A percentile compares a stretch with the other conserved stretches of the same genome.
phyloP scores from a whole-genome alignment of 1,284 basidiomycete genomes.

The Melampsora abietis-canadensis region DNA sequence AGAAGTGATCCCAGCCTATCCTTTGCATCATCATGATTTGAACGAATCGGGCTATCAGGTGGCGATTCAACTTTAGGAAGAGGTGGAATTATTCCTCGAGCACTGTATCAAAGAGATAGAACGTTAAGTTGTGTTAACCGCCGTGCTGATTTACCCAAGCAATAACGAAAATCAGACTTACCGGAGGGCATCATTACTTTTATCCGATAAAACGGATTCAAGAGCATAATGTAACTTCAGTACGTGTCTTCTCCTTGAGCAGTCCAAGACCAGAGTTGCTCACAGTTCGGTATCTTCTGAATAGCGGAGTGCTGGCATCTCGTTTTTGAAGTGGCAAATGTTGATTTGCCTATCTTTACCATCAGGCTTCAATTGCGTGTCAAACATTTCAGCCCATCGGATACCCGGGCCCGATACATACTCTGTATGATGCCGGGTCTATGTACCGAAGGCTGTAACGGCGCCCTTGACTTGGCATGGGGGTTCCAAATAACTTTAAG shows the following conservation, averaged over 20 bases:
- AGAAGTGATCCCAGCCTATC: background rate
- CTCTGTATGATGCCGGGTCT: too few species aligned
- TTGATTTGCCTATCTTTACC: too few species aligned
- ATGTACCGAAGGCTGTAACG: too few species aligned
- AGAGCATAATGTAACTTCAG: background rate
- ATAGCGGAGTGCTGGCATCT: slow-evolving; percentile 32
- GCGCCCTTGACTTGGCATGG: too few species aligned
- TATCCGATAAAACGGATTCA: background rate
- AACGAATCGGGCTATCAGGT: background rate
- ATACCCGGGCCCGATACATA: too few species aligned
- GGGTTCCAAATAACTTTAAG: too few species aligned
- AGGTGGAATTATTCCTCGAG: slow-evolving; percentile 31
- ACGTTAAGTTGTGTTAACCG: too few species aligned
- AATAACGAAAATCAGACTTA: background rate
- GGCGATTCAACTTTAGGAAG: slow-evolving; percentile 23
- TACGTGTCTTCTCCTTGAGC: background rate
- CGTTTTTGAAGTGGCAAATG: too few species aligned
- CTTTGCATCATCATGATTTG: background rate
- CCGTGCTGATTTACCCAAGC: background rate
- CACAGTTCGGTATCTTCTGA: slow-evolving; percentile 39
- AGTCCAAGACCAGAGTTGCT: background rate
- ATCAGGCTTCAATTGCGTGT: too few species aligned
- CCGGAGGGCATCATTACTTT: background rate
- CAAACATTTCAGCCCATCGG: too few species aligned
- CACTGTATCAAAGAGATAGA: slow-evolving; percentile 14